Evolutionary conservation across 352 stramenopile genomes (phyloP).

Genomic region (Phytophthora sansomeana): DNA sequence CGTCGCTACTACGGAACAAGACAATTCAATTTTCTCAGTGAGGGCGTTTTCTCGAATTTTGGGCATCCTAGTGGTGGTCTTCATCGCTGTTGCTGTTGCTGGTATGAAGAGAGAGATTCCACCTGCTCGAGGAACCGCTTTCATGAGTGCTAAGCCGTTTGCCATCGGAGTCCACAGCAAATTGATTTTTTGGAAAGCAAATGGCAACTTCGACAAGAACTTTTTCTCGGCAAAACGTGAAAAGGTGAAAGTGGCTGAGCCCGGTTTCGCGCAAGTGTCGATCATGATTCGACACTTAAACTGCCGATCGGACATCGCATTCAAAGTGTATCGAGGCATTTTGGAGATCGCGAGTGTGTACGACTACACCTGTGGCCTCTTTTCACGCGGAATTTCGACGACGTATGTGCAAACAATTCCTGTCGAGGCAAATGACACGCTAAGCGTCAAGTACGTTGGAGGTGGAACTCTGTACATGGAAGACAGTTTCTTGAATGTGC

Average conservation of each 20-base stretch:
- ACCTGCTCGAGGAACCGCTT: slow-evolving; percentile 12
- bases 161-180: background rate
- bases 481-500: slow-evolving; percentile 27
- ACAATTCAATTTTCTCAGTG: background rate
- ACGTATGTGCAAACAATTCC: slow-evolving; percentile 16
- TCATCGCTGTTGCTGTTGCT: background rate
- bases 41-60: background rate
- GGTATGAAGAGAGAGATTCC: background rate
- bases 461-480: slow-evolving; percentile 5
- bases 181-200: slow-evolving; percentile 13
- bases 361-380: slow-evolving; percentile 19
- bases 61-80: background rate
- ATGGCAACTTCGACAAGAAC: background rate
- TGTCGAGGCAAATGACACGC: slow-evolving; percentile 9
- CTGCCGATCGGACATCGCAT: slow-evolving; percentile 12
- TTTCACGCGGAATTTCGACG: slow-evolving; percentile 18
- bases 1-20: background rate
- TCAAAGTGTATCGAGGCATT: slow-evolving; percentile 14
- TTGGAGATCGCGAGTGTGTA: slow-evolving; percentile 7
- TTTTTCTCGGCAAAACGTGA: background rate
- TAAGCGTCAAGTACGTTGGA: slow-evolving; percentile 23
- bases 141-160: slow-evolving; percentile 15
- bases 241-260: background rate
- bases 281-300: slow-evolving; percentile 23
- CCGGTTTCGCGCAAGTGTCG: slow-evolving; percentile 11